Evolutionary conservation across 179 eudicot genomes (phyloP).

Genomic region (Silene noctiflora): DNA sequence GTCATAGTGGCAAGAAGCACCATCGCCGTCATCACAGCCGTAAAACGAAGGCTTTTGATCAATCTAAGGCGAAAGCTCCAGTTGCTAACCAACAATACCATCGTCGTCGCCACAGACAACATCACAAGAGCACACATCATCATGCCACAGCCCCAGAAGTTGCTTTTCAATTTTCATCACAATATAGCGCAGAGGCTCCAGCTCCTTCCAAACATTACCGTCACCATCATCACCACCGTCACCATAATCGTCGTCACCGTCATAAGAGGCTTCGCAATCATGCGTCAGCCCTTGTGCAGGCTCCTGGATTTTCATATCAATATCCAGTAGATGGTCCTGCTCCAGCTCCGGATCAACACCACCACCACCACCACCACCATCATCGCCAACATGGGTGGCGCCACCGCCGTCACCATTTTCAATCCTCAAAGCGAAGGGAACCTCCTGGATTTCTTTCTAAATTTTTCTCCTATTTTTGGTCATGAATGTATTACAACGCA

Average conservation of each 20-base stretch:
- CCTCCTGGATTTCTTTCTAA: background rate
- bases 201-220: slow-evolving; percentile 2
- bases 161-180: slow-evolving; percentile 3
- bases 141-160: background rate
- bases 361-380: background rate
- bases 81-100: background rate
- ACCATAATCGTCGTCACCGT: background rate
- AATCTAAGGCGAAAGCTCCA: background rate
- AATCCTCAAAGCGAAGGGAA: background rate
- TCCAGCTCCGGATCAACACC: background rate
- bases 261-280: background rate
- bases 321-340: background rate
- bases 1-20: background rate
- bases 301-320: slow-evolving; percentile 8
- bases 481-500: background rate
- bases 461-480: background rate
- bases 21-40: slow-evolving; percentile 5
- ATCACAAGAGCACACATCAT: background rate
- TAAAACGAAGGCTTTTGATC: background rate
- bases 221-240: background rate
- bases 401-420: background rate
- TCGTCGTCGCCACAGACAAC: too few relatives aligned
- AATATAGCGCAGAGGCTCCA: slow-evolving; percentile 7
- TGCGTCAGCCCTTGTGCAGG: background rate
- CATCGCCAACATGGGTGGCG: background rate